Base-by-base conservation (phyloP, 2,329 filamentous ascomycete genomes). In the Pseudogymnoascus sp. region DNA sequence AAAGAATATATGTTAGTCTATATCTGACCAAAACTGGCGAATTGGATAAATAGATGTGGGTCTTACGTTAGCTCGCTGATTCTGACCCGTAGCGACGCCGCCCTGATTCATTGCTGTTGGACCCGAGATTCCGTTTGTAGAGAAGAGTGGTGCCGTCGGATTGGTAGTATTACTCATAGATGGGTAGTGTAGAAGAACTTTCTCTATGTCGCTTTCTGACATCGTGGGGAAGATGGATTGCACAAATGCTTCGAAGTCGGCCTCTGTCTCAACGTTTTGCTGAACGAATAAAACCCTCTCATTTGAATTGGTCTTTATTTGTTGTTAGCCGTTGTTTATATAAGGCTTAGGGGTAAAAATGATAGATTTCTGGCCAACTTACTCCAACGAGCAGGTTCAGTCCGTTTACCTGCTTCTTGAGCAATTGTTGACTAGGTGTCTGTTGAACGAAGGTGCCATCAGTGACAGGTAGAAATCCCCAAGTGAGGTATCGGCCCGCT, bases 281-380 rank as follows among this genome's bases (percentile, higher is more conserved):
- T 77, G 77, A 2, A 76, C 76, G 65, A 83, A 83, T 1, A 66
- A 65, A 10, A 72, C 68, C 4, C 78, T 81, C 73, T 85, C 82
- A 66, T 84, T 78, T 2, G 80, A 79, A 63, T 81, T 82, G 69
- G 81, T 80, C 64, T 68, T 12, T 35, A 43, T 37, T 64, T 65
- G 26, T 28, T 28, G 26, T 28, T 28, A 28, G 26, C 26, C 4
- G 26, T 28, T 28, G 26, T 7, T 4, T 28, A 28, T 28, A 4
- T 7, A 28, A 28, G 4, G 26, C 26, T 28, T 7, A 28, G 19
- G 19, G 10, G 19, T 16, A 8, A 22, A 43, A 43, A n/a, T n/a
- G 40, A 4, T 43, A 10, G 26, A 28, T 28, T 28, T 28, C 26
- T 28, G 26, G 26, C 26, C 4, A 59, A 59, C 50, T 41, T 11